Evolutionary conservation across 2,329 filamentous ascomycete species (phyloP), one percentile per base, ranked within the genome.

Genomic region (Neopestalotiopsis rosae): DNA sequence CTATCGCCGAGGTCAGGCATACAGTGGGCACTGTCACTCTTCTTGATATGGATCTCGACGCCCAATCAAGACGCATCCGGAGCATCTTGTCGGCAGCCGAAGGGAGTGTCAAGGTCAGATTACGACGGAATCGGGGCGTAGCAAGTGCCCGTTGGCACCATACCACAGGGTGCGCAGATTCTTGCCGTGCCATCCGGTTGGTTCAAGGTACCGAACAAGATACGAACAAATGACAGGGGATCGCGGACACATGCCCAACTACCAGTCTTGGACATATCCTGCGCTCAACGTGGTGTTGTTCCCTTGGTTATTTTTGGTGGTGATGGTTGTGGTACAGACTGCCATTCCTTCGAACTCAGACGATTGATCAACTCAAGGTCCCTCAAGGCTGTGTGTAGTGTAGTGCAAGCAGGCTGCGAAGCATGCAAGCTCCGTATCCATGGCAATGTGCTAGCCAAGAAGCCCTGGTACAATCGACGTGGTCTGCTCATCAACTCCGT

Each of bases 1-100:
- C n/a, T 61, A 61, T 61, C 59, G 59, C 59, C 59, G 59, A 61
- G 59, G 59, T 34, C 59, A 17, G 14, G 59, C 28, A 61, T 14
- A 34, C 59, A 30, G 34, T 52, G 45, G 45, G n/a, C 45, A 52
- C 45, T n/a, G 45, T n/a, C 6, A 52, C 9, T 52, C 17, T 9
- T 20, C 13, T n/a, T 12, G 5, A 61, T 42, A 40, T 61, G 59
- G 32, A 38, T 17, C 59, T 20, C 12, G 7, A 20, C 24, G 32
- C n/a, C 59, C 59, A 61, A 61, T 40, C 12, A 61, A 17, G 32
- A 40, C 32, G 59, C 57, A 59, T 61, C 45, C n/a, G 45, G 59
- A 40, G 32, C 59, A n/a, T 28, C 34, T 34, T 17, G 13, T 20
- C 28, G 32, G n/a, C n/a, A 14, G 59, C 17, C n/a, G 59, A 30